phyloP scores from a whole-genome alignment of 768 basidiomycete genomes.

The Trametes cingulata region DNA sequence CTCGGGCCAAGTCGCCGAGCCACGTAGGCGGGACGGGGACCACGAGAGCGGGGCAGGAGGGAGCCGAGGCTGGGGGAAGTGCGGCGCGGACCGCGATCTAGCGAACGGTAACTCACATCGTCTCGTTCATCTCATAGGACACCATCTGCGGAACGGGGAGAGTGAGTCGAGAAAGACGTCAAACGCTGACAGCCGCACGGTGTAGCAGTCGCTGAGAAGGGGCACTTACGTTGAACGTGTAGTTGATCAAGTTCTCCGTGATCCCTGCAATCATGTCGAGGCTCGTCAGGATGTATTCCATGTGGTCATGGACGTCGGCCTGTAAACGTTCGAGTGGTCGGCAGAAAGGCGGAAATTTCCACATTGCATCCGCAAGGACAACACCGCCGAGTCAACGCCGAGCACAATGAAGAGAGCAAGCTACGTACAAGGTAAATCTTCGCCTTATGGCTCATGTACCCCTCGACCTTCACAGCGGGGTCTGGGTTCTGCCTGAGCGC shows the following conservation, averaged over 20 bases:
- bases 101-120: slow-evolving; percentile 50
- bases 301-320: slow-evolving; percentile 78
- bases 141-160: slow-evolving; percentile 48
- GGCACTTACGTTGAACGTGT: slow-evolving; percentile 67
- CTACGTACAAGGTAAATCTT: slow-evolving; percentile 63
- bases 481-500: slow-evolving; percentile 48
- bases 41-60: not conserved
- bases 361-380: not conserved
- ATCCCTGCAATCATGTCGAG: slow-evolving; percentile 75
- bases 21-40: not conserved
- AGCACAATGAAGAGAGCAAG: not conserved
- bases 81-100: not conserved
- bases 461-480: slow-evolving; percentile 42
- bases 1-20: not conserved
- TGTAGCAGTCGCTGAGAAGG: not conserved
- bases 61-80: not conserved
- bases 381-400: not conserved
- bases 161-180: not conserved
- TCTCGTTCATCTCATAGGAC: slow-evolving; percentile 74
- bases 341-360: not conserved
- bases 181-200: not conserved
- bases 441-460: slow-evolving; percentile 67
- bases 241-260: slow-evolving; percentile 70
- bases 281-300: slow-evolving; percentile 68
- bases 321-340: slow-evolving; percentile 25